Base-by-base conservation (phyloP, 352 stramenopile genomes). In the Phytopythium boreale region DNA sequence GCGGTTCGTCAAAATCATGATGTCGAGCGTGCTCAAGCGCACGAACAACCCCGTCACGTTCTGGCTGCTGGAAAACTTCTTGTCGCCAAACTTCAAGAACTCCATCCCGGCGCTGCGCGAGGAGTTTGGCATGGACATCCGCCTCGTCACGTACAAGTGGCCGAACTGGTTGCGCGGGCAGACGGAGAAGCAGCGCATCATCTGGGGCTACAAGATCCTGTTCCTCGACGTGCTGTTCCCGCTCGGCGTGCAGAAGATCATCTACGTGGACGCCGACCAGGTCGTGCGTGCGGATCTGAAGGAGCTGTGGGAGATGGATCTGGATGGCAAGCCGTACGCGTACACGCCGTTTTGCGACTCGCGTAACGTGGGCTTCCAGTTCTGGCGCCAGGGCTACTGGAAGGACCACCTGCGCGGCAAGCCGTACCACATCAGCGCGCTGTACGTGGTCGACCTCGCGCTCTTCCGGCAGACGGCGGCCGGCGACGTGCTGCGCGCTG, bases 141-240 rank as follows among this genome's bases (percentile, higher is more conserved):
- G 92, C 58, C 97, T 99, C 61, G 97, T 99, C n/a, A 99, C 96
- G 36, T 99, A 99, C 88, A 99, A 99, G 75, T 99, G 97, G 97
- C 97, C 97, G 4, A 97, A 99, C 71, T 99, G 97, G 97, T 74
- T 99, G 64, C 90, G 93, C 43, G 87, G 90, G 60, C 97, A 99
- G 76, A 99, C 90, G 19, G 96, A 99, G 77, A 99, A 99, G 79
- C 98, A 99, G 85, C 87, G 98, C 34, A 99, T 99, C 69, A 99
- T 99, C 69, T 99, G 98, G 98, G 98, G 97, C 19, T 99, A 99
- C 87, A 99, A 99, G 82, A 99, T 99, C 74, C 82, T 99, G 1
- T 99, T 99, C 74, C 74, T 99, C 26, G 98, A 99, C 75, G 98
- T 99, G 41, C 77, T 99, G 2, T 99, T 99, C 73, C 98, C 98